phyloP scores from a whole-genome alignment of 140 eudicot genomes.

The Erigeron philadelphicus region DNA sequence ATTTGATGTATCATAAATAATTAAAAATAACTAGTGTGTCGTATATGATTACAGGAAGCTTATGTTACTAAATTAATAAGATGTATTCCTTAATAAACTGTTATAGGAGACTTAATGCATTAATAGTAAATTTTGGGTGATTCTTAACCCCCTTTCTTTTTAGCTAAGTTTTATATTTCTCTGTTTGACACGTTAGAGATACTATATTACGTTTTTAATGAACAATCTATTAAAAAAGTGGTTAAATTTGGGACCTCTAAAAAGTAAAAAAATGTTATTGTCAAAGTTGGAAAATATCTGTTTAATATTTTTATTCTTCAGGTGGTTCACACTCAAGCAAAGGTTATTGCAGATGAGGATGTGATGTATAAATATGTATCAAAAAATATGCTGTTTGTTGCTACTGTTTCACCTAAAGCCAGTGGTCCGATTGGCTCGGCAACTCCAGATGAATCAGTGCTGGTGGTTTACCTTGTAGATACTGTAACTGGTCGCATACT shows the following conservation, averaged over 20 bases:
- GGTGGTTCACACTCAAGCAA: slow-evolving; percentile 98
- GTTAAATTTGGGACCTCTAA: not conserved
- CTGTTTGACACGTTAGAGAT: not conserved
- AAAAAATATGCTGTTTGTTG: slow-evolving; percentile 74
- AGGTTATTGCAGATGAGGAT: slow-evolving; percentile 75
- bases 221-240: not conserved
- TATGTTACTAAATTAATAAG: no score
- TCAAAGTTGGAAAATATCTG: not conserved
- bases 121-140: not conserved
- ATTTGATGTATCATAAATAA: no score
- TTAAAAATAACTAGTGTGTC: not conserved
- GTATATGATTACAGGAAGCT: not conserved
- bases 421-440: slow-evolving; percentile 85
- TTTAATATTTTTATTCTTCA: slow-evolving; percentile 25
- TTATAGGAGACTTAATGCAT: not conserved
- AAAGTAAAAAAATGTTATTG: slow-evolving; percentile 3
- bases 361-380: slow-evolving; percentile 89
- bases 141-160: not conserved
- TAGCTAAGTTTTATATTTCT: not conserved
- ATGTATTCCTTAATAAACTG: not conserved
- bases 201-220: no score
- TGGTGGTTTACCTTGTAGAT: slow-evolving; percentile 79
- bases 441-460: slow-evolving; percentile 80
- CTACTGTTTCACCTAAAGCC: slow-evolving; percentile 89
- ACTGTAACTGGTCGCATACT: slow-evolving; percentile 88